Conservation (phyloP, 352 stramenopile species). For the Blastocystis sp. region DNA sequence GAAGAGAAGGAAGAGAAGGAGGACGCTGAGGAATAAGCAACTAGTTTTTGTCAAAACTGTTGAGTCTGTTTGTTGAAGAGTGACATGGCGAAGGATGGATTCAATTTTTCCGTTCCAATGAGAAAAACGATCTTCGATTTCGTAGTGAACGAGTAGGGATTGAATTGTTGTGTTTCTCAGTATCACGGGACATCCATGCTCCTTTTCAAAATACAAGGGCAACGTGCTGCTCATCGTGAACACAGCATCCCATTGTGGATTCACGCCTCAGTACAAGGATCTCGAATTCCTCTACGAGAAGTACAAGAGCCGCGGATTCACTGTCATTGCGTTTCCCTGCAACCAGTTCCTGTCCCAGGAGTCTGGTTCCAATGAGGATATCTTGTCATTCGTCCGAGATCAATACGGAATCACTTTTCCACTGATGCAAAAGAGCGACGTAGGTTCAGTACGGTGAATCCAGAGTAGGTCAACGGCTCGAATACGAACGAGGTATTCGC, state of each 20-base stretch:
- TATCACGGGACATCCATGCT: not conserved
- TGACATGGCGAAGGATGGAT: too few relatives aligned
- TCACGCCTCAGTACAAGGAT: slow-evolving; percentile 64
- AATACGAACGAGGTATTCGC: slow-evolving; percentile 65
- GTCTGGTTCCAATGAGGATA: slow-evolving; percentile 63
- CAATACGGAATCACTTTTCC: slow-evolving; percentile 64
- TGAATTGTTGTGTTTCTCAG: not conserved
- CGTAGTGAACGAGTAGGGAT: not conserved
- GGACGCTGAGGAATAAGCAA: slow-evolving; percentile 24
- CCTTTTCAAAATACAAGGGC: slow-evolving; percentile 50
- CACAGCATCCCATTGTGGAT: slow-evolving; percentile 63
- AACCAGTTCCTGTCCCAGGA: slow-evolving; percentile 66
- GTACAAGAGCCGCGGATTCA: slow-evolving; percentile 61
- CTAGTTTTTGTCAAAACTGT: slow-evolving; percentile 50
- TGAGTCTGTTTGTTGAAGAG: not conserved
- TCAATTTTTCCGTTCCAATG: too few relatives aligned
- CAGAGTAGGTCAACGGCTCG: slow-evolving; percentile 63
- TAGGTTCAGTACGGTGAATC: slow-evolving; percentile 58
- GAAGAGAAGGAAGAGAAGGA: slow-evolving; percentile 44
- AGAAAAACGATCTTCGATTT: slow-evolving; percentile 40
- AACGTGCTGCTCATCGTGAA: slow-evolving; percentile 62
- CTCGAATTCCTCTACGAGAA: slow-evolving; percentile 62
- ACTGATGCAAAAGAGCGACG: slow-evolving; percentile 65
- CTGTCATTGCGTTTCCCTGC: slow-evolving; percentile 63
- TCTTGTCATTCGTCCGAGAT: slow-evolving; percentile 62